phyloP scores from a whole-genome alignment of 441 rosid genomes.

The Croton setiger region DNA sequence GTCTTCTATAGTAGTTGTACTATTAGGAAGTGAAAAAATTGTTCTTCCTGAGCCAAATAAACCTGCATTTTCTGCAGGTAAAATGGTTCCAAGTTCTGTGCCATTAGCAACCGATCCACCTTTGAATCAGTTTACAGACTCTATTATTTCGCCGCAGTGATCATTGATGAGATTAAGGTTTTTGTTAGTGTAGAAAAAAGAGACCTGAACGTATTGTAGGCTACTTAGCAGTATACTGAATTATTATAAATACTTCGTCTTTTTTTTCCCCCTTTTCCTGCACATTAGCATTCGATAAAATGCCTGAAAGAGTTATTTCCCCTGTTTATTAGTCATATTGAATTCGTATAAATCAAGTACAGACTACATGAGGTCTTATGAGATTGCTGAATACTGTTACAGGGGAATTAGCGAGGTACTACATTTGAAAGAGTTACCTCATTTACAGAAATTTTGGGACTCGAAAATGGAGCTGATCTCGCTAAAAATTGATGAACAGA shows the following conservation, averaged over 20 bases:
- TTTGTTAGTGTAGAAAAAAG: neutral
- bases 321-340: too few species aligned
- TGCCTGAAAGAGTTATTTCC: too few species aligned
- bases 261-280: too few species aligned
- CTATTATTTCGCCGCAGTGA: slow-evolving; percentile 26
- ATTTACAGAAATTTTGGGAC: slow-evolving; percentile 15
- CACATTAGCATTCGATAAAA: too few species aligned
- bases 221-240: too few species aligned
- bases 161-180: neutral
- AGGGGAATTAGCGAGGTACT: slow-evolving; percentile 11
- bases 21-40: slow-evolving; percentile 22
- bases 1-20: slow-evolving; percentile 25
- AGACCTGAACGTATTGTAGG: too few species aligned
- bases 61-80: slow-evolving; percentile 28
- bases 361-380: too few species aligned
- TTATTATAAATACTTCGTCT: too few species aligned
- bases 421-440: slow-evolving; percentile 18
- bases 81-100: neutral
- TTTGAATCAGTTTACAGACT: slow-evolving; percentile 11
- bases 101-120: slow-evolving; percentile 10
- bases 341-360: too few species aligned
- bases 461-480: neutral
- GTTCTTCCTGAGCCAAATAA: slow-evolving; percentile 27
- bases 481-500: slow-evolving; percentile 12
- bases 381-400: neutral